Conservation (phyloP, 768 basidiomycete species). For the Rhodosporidiobolus odoratus region DNA sequence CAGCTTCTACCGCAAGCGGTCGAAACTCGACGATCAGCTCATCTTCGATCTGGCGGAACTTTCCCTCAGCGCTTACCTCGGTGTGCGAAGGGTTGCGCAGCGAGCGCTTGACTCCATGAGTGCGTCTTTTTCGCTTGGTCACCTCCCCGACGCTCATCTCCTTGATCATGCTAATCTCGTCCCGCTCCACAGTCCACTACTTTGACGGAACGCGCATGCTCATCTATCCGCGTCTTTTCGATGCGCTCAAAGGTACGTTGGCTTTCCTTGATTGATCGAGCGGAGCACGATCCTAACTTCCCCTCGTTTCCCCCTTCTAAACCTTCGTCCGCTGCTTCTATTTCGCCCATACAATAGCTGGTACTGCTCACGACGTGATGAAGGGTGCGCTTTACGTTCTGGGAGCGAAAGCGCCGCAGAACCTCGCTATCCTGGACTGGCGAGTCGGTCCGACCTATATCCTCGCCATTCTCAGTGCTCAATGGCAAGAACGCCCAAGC, state of each 20-base stretch:
- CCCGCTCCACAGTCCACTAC: constrained; percentile 36
- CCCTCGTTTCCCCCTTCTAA: constrained; percentile 58
- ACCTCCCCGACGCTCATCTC: not conserved
- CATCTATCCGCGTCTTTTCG: constrained; percentile 47
- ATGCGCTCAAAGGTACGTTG: constrained; percentile 51
- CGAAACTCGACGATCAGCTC: constrained; percentile 48
- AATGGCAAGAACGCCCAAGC: constrained; percentile 76
- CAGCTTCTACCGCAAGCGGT: constrained; percentile 47
- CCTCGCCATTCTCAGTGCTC: constrained; percentile 62
- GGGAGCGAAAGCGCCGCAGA: constrained; percentile 40
- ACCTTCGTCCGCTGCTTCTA: constrained; percentile 58
- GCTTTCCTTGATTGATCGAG: constrained; percentile 44
- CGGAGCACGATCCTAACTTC: constrained; percentile 45
- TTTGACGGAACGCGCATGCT: constrained; percentile 49
- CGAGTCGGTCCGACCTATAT: constrained; percentile 57
- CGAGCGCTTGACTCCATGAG: constrained; percentile 56
- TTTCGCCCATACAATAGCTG: constrained; percentile 59
- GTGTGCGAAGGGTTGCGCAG: constrained; percentile 48
- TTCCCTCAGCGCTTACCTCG: constrained; percentile 46
- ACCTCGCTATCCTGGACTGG: constrained; percentile 55
- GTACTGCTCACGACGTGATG: constrained; percentile 79
- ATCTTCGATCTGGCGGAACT: constrained; percentile 49
- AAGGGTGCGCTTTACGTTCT: constrained; percentile 61
- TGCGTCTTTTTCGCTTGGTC: constrained; percentile 46
- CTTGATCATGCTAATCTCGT: constrained; percentile 46